These are phyloP conservation scores for Colletotrichum navitas DNA, from an alignment of 2,329 filamentous ascomycete species.

Conservation along the genomic window DNA sequence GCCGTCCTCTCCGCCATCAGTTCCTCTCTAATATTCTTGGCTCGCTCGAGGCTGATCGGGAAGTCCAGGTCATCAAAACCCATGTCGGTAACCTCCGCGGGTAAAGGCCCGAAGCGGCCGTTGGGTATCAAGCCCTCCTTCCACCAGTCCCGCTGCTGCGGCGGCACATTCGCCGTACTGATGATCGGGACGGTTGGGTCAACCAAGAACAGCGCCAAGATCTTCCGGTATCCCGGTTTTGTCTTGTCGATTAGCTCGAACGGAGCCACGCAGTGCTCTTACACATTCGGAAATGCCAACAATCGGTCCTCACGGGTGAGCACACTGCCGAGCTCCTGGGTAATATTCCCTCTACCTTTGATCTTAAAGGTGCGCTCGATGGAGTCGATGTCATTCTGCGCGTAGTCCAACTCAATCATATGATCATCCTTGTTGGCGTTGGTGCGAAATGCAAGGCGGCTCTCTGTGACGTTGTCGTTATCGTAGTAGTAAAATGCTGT, in stretches of 20 bases:
- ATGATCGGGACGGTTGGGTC: constrained; percentile 64
- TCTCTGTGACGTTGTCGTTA: constrained; percentile 69
- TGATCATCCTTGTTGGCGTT: constrained; percentile 50
- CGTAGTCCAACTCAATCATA: constrained; percentile 44
- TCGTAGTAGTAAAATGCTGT: constrained; percentile 74
- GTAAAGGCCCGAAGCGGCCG: constrained; percentile 26
- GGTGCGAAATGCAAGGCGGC: constrained; percentile 64
- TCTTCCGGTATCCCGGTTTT: constrained; percentile 68
- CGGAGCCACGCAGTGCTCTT: constrained; percentile 64
- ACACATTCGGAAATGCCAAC: constrained; percentile 67
- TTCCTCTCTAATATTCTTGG: constrained; percentile 45
- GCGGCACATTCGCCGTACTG: constrained; percentile 59
- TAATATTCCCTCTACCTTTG: constrained; percentile 28
- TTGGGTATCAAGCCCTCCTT: constrained; percentile 34
- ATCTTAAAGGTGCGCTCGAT: constrained; percentile 54
- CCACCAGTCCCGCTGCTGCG: constrained; percentile 58
- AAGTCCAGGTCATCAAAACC: constrained; percentile 45
- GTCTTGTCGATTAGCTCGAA: constrained; percentile 66
- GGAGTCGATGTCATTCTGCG: constrained; percentile 51
- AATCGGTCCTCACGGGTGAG: constrained; percentile 61
- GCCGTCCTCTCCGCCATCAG: constrained; percentile 48
- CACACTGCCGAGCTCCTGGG: constrained; percentile 63
- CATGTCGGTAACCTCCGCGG: constrained; percentile 44
- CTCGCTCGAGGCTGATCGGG: constrained; percentile 44
- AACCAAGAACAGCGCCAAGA: constrained; percentile 71